These are phyloP conservation scores for Cenchrus americanus DNA, from an alignment of 176 grass and related monocot species.

Conservation along the genomic window DNA sequence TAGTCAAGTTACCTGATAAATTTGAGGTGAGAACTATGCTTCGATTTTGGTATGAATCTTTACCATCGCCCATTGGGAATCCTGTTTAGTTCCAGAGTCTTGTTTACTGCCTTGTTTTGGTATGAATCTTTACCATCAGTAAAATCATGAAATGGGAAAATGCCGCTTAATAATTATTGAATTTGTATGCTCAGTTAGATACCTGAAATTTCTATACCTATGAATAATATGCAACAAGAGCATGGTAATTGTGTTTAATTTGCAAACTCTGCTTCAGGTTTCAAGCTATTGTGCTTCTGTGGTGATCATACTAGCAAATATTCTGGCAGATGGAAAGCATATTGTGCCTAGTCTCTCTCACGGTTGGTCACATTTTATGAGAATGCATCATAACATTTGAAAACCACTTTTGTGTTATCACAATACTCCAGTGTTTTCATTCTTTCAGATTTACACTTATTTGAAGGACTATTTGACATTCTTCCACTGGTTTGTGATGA, in stretches of 20 bases:
- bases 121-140: neutral
- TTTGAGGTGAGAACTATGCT: conserved; percentile 67
- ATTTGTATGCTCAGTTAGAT: conserved; percentile 5
- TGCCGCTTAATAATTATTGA: neutral
- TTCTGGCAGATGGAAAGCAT: conserved; percentile 73
- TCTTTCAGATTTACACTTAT: conserved; percentile 67
- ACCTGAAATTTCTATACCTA: conserved; percentile 33
- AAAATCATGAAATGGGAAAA: conserved; percentile 3
- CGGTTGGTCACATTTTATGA: conserved; percentile 56
- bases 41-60: no score
- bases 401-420: conserved; percentile 32
- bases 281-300: conserved; percentile 58
- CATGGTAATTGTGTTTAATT: neutral
- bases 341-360: conserved; percentile 50
- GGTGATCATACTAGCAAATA: conserved; percentile 84
- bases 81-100: neutral
- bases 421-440: conserved; percentile 21
- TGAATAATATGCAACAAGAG: neutral
- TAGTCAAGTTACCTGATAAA: conserved; percentile 90
- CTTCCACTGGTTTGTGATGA: conserved; percentile 75
- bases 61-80: neutral
- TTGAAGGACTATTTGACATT: conserved; percentile 71
- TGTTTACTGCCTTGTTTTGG: conserved; percentile 29
- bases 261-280: conserved; percentile 58
- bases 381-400: conserved; percentile 30